Evolutionary conservation across 306 rosid genomes (phyloP).

Genomic region (Cucurbita ficifolia): DNA sequence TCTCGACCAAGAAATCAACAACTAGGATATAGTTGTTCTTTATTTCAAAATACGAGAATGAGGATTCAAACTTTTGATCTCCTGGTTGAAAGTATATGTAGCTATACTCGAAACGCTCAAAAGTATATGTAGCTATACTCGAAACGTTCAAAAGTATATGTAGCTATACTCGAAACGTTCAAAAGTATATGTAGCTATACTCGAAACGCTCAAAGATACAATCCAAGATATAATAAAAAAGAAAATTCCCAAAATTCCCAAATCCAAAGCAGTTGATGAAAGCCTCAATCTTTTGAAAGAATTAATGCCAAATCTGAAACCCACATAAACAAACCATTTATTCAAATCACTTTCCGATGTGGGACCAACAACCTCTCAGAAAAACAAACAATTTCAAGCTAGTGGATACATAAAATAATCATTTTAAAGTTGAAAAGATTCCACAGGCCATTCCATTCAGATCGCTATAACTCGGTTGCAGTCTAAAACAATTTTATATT

Average conservation of each 20-base stretch:
- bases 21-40: no score
- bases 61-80: background rate
- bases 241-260: background rate
- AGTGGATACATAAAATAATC: background rate
- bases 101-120: background rate
- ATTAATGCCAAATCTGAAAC: background rate
- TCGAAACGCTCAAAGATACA: background rate
- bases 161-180: background rate
- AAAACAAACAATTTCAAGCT: background rate
- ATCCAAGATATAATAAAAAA: background rate
- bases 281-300: background rate
- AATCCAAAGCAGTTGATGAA: background rate
- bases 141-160: background rate
- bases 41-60: no score
- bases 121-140: background rate
- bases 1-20: background rate
- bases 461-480: background rate
- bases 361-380: background rate
- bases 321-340: background rate
- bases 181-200: background rate
- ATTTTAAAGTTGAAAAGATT: background rate
- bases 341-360: background rate
- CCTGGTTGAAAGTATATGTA: no score
- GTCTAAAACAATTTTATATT: background rate
- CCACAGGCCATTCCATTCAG: background rate